These are phyloP conservation scores for Coniella vitis DNA, from an alignment of 2,329 filamentous ascomycete genomes.

Conservation along the genomic window DNA sequence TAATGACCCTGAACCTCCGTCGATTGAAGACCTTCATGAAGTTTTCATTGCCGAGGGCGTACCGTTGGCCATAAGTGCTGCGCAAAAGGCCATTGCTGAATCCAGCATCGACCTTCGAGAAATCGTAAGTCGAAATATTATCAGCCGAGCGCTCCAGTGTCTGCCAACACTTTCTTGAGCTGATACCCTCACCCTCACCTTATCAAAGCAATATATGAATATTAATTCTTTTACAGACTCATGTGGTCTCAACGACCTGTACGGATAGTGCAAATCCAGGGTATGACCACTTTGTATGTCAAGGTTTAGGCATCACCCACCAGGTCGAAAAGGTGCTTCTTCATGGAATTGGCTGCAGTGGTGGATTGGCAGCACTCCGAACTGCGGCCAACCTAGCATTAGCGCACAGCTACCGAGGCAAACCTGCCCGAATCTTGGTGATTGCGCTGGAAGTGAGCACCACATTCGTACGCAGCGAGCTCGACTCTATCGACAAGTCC, in stretches of 20 bases:
- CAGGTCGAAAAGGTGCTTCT: conserved; percentile 58
- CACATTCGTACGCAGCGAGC: conserved; percentile 55
- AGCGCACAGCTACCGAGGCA: conserved; percentile 51
- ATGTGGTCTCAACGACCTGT: conserved; percentile 61
- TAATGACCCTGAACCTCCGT: conserved; percentile 47
- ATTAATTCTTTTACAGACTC: conserved; percentile 34
- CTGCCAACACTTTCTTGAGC: too few relatives aligned
- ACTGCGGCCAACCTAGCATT: conserved; percentile 62
- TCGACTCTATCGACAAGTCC: conserved; percentile 52
- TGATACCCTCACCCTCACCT: not conserved
- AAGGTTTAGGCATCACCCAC: conserved; percentile 48
- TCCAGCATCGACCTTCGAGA: conserved; percentile 42
- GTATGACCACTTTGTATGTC: conserved; percentile 59
- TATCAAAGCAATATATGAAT: not conserved
- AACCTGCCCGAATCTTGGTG: conserved; percentile 57
- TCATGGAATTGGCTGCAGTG: conserved; percentile 60
- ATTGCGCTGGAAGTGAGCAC: conserved; percentile 59
- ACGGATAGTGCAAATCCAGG: conserved; percentile 65
- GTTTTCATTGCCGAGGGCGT: conserved; percentile 52
- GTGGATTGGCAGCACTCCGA: conserved; percentile 54
- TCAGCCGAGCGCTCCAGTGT: not conserved
- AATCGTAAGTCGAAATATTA: conserved; percentile 31
- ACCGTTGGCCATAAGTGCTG: conserved; percentile 48
- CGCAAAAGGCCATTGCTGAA: conserved; percentile 49
- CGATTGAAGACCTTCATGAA: conserved; percentile 48